Percentiles rank a stretch among this genome's conserved stretches.
Evolutionary conservation across 2,329 filamentous ascomycete species (phyloP).

Genomic region (Talaromyces sp.): DNA sequence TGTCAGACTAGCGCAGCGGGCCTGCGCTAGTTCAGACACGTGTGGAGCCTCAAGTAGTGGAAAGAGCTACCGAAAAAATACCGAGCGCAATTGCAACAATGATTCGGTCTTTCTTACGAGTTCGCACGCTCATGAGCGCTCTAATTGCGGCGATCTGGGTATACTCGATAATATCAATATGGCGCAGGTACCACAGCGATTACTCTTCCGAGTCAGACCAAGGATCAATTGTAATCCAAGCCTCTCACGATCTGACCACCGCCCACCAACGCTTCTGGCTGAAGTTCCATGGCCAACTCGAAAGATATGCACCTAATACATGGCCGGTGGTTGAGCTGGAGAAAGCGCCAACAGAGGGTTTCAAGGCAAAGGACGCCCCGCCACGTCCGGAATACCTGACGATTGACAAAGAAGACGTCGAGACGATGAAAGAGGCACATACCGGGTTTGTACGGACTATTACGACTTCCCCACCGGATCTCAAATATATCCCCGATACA

Average conservation of each 20-base stretch:
- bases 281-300: conserved; percentile 36
- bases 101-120: conserved; percentile 9
- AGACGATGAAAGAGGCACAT: conserved; percentile 37
- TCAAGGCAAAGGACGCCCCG: conserved; percentile 11
- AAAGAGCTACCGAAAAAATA: not conserved
- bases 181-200: conserved; percentile 1
- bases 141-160: conserved; percentile 2
- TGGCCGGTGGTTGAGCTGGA: conserved; percentile 9
- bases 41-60: not conserved
- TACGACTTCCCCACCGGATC: conserved; percentile 25
- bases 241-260: conserved; percentile 8
- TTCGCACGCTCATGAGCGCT: conserved; percentile 15
- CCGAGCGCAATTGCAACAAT: not conserved
- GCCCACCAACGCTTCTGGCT: conserved; percentile 35
- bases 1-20: not conserved
- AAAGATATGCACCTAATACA: conserved; percentile 33
- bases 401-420: conserved; percentile 12
- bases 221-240: not conserved
- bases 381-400: conserved; percentile 12
- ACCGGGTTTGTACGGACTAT: conserved; percentile 38
- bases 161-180: conserved; percentile 13
- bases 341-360: conserved; percentile 19
- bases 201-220: not conserved
- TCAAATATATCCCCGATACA: conserved; percentile 39
- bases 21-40: not conserved